Base-by-base conservation (phyloP, 2,329 filamentous ascomycete genomes). In the Fusarium pseudograminearum region DNA sequence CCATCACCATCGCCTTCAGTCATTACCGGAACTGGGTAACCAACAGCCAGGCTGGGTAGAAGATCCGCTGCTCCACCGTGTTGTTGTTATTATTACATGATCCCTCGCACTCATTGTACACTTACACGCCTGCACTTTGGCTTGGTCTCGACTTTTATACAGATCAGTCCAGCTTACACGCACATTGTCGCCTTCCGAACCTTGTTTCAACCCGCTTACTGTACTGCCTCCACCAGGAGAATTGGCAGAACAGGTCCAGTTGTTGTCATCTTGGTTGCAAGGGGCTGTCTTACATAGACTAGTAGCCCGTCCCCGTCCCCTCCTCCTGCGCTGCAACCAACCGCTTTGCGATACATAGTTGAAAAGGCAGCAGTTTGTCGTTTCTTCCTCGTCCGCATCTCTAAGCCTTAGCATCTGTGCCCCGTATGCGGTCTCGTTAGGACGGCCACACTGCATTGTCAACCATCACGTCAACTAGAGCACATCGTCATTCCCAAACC, bases 401-500 rank as follows among this genome's bases (percentile, higher is more conserved):
- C 22, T 16, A 7, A 36, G 42, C 31, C 22, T 61, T 36, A 58
- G 45, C 41, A 40, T 36, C 26, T 45, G 40, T 52, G 42, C 26
- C 28, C 40, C 42, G 31, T 57, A 45, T 60, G 48, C 52, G 41
- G 42, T 47, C 46, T 41, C n/a, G 5, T 40, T 51, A 33, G 38
- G 62, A 55, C 52, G 47, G 51, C 56, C 48, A 54, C 60, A 50
- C 57, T 59, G 33, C 61, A 56, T 65, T 57, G 48, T 71, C 72
- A 61, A 69, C 72, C 56, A 54, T 74, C 70, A 74, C 70, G 57
- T 73, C 72, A 71, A 71, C 57, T 70, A 74, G 67, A 66, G 59
- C 58, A 64, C 53, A 48, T 71, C 70, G 57, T 74, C 69, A 73
- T 70, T 62, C 65, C 65, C 60, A 67, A 51, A 46, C 57, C 70